These are phyloP conservation scores for Nelumbo lutea DNA, from an alignment of 164 flowering plant genomes.

Conservation along the genomic window DNA sequence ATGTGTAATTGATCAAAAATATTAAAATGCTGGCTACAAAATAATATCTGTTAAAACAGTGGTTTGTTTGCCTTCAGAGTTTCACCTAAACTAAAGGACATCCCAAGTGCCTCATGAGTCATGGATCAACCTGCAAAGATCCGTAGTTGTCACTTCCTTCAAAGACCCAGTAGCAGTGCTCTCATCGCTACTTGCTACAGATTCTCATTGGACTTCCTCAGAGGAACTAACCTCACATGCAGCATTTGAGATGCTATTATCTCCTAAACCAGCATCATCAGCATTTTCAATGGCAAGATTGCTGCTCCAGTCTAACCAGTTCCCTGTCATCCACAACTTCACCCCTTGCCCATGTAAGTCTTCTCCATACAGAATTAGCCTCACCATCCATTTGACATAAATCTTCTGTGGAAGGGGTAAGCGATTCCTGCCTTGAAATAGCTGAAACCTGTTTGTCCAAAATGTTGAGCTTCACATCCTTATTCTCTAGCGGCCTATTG, in stretches of 20 bases:
- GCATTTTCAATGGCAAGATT: neutral
- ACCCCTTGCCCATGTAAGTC: neutral
- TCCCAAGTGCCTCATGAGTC: slow-evolving; percentile 15
- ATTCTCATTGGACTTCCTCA: slow-evolving; percentile 23
- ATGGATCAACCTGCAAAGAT: slow-evolving; percentile 22
- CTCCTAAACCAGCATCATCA: slow-evolving; percentile 11
- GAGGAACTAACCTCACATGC: slow-evolving; percentile 24
- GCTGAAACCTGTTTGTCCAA: no score
- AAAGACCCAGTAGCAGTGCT: slow-evolving; percentile 12
- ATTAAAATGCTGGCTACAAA: no score
- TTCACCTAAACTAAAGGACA: neutral
- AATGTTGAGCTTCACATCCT: no score
- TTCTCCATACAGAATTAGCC: no score
- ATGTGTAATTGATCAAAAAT: no score
- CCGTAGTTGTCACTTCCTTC: slow-evolving; percentile 26
- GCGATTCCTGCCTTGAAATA: slow-evolving; percentile 9
- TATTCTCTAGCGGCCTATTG: no score
- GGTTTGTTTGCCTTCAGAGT: no score
- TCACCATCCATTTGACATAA: no score
- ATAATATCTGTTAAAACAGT: no score
- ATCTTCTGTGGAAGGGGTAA: slow-evolving; percentile 19
- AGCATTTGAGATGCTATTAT: slow-evolving; percentile 15
- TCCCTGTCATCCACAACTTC: neutral
- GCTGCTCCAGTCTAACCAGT: neutral
- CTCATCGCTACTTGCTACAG: slow-evolving; percentile 19